A percentile compares a stretch with the other conserved stretches of the same genome.
Evolutionary conservation across 1,284 basidiomycete genomes (phyloP).

Genomic region (Baeospora myosura): DNA sequence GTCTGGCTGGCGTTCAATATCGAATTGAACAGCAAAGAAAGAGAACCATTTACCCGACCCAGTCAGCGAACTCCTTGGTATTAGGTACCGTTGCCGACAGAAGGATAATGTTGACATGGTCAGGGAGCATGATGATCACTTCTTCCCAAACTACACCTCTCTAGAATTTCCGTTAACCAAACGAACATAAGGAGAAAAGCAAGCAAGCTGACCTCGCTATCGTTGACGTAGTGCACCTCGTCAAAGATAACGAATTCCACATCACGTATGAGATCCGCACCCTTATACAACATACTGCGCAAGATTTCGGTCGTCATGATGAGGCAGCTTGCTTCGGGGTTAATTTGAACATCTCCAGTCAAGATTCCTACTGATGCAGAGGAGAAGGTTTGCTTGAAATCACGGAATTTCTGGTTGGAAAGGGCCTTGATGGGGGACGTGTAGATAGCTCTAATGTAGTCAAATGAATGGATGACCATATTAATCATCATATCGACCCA

Average conservation of each 20-base stretch:
- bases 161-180: slow-evolving; percentile 33
- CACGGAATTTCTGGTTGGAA: slow-evolving; percentile 98
- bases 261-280: slow-evolving; percentile 96
- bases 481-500: slow-evolving; percentile 10
- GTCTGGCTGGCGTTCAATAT: slow-evolving; percentile 39
- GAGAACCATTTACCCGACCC: slow-evolving; percentile 94
- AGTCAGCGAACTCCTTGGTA: slow-evolving; percentile 96
- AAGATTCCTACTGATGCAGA: slow-evolving; percentile 91
- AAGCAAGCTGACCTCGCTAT: slow-evolving; percentile 73
- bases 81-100: slow-evolving; percentile 98
- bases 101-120: slow-evolving; percentile 94
- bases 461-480: slow-evolving; percentile 7
- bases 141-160: slow-evolving; percentile 99
- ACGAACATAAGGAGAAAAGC: slow-evolving; percentile 6
- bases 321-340: slow-evolving; percentile 94
- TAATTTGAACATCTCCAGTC: slow-evolving; percentile 99
- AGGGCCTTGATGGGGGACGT: slow-evolving; percentile 98
- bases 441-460: slow-evolving; percentile 77
- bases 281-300: slow-evolving; percentile 97
- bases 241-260: slow-evolving; percentile 99
- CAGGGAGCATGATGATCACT: slow-evolving; percentile 98
- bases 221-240: slow-evolving; percentile 99
- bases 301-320: slow-evolving; percentile 99
- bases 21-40: slow-evolving; percentile 8
- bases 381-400: slow-evolving; percentile 97